Conservation (phyloP, 2,329 filamentous ascomycete species). For the Fusarium globosum region DNA sequence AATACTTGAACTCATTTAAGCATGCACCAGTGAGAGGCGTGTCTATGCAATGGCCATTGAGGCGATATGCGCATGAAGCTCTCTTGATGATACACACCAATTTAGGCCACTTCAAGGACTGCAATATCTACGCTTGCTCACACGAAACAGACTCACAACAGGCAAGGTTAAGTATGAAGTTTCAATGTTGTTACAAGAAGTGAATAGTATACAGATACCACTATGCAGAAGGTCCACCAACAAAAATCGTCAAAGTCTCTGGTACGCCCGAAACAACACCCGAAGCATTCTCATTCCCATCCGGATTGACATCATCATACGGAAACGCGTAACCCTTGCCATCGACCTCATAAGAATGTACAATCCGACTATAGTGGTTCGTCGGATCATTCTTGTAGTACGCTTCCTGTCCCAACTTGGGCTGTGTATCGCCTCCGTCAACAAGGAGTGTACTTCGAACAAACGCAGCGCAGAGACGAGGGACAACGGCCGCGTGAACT, state of each 20-base stretch:
- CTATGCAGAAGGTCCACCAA: slow-evolving; percentile 34
- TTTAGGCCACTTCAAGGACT: fast-evolving
- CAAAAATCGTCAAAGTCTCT: slow-evolving; percentile 44
- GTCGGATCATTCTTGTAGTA: slow-evolving; percentile 61
- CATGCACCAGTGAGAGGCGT: fast-evolving
- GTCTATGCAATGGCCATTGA: fast-evolving
- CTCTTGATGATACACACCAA: fast-evolving
- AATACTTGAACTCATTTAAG: fast-evolving
- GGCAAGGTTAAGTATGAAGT: too few relatives aligned
- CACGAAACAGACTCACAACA: fast-evolving
- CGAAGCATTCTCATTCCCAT: slow-evolving; percentile 64
- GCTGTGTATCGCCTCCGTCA: slow-evolving; percentile 60
- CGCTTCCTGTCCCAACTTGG: slow-evolving; percentile 47
- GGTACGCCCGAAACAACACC: slow-evolving; percentile 47
- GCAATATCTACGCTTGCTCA: not conserved
- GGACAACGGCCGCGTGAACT: slow-evolving; percentile 56
- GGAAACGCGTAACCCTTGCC: slow-evolving; percentile 73
- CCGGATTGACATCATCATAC: slow-evolving; percentile 74
- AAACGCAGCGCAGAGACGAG: slow-evolving; percentile 64
- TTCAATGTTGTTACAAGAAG: slow-evolving; percentile 3
- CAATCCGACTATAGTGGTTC: slow-evolving; percentile 68
- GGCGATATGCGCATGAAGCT: not conserved
- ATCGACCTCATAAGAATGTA: slow-evolving; percentile 70
- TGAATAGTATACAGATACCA: not conserved
- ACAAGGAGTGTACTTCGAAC: slow-evolving; percentile 59